Evolutionary conservation across 148 eudicot species (phyloP).

Genomic region (Chenopodium suecicum): DNA sequence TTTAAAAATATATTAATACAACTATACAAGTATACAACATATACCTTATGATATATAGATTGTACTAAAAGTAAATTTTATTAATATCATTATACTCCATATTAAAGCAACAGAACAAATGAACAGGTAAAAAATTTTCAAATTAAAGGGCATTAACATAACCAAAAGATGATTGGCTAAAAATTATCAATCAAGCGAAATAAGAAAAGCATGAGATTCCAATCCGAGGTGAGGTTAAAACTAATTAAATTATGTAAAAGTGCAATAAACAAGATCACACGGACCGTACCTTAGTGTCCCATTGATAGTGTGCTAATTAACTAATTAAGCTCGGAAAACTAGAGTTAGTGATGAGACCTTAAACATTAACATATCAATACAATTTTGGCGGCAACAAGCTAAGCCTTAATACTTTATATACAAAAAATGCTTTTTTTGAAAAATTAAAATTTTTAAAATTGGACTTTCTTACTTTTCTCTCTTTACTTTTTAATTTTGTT

Average conservation of each 20-base stretch:
- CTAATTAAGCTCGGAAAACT: not conserved
- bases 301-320: not conserved
- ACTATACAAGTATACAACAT: no score
- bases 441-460: not conserved
- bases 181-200: not conserved
- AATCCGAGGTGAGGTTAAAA: slow-evolving; percentile 6
- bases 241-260: not conserved
- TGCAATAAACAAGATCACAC: slow-evolving; percentile 7
- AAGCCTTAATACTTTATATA: not conserved
- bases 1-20: no score
- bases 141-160: not conserved
- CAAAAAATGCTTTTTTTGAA: not conserved
- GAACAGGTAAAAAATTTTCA: not conserved
- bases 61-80: no score
- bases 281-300: slow-evolving; percentile 4
- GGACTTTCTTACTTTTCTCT: not conserved
- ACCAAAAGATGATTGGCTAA: not conserved
- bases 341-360: not conserved
- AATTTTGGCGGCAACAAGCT: slow-evolving; percentile 1
- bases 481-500: not conserved
- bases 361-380: slow-evolving; percentile 1
- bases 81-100: no score
- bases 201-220: not conserved
- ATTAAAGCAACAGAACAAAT: no score
- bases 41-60: no score